Conservation (phyloP, 1,139 yeast genomes). For the Groenewaldozyma auringiensis region DNA sequence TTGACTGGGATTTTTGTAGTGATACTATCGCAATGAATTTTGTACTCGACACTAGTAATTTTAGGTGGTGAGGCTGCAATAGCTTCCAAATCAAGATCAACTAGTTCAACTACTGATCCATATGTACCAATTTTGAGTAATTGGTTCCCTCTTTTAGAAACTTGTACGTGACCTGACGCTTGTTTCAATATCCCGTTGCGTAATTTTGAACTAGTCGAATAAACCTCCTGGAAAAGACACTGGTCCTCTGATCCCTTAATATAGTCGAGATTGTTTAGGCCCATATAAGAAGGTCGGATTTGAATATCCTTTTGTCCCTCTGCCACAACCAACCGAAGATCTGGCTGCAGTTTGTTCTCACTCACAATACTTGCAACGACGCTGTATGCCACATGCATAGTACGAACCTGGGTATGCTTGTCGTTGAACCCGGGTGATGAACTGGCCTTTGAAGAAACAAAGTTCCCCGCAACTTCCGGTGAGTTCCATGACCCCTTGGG, state of each 20-base stretch:
- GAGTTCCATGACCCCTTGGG: not conserved
- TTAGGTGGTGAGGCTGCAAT: conserved; percentile 9
- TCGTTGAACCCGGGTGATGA: conserved; percentile 1
- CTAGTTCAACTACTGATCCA: not conserved
- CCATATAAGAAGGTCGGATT: not conserved
- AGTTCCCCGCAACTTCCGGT: not conserved
- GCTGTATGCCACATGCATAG: not conserved
- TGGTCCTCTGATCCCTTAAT: not conserved
- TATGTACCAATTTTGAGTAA: not conserved
- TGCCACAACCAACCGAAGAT: not conserved
- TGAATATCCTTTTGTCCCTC: not conserved
- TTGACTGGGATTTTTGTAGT: conserved; percentile 5
- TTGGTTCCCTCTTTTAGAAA: not conserved
- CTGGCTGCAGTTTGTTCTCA: not conserved
- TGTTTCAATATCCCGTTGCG: not conserved
- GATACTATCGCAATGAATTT: conserved; percentile 10
- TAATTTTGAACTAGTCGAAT: not conserved
- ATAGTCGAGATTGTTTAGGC: not conserved
- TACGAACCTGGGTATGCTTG: not conserved
- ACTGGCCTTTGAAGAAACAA: not conserved
- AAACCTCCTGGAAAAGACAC: not conserved
- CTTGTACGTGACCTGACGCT: not conserved
- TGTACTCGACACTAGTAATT: conserved; percentile 9
- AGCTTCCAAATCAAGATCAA: not conserved
- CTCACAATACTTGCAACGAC: conserved; percentile 1